Conservation (phyloP, 1,284 basidiomycete genomes). For the Violaceomyces palustris region DNA sequence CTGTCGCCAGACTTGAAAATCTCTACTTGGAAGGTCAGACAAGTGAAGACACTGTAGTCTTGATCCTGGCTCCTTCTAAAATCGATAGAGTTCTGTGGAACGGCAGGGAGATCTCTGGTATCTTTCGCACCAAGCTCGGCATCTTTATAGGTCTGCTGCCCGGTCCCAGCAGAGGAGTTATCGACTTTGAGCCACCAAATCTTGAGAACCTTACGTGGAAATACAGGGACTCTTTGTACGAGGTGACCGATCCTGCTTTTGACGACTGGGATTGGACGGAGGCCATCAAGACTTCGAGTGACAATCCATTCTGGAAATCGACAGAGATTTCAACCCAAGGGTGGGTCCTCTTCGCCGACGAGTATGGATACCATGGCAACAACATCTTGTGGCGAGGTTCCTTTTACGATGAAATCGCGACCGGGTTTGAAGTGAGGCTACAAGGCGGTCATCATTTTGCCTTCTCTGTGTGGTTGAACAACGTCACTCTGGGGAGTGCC, state of each 20-base stretch:
- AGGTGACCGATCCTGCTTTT: constrained; percentile 61
- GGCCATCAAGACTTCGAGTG: constrained; percentile 67
- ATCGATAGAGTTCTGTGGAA: no score
- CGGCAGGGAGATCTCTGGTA: no score
- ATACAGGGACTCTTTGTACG: constrained; percentile 67
- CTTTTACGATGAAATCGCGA: constrained; percentile 59
- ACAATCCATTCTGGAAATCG: constrained; percentile 59
- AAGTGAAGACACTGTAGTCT: no score
- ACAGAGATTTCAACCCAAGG: constrained; percentile 64
- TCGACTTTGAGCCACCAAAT: constrained; percentile 8
- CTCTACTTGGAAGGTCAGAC: no score
- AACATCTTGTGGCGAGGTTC: constrained; percentile 74
- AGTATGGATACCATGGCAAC: constrained; percentile 62
- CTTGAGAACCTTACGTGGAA: constrained; percentile 59
- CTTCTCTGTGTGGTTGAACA: constrained; percentile 73
- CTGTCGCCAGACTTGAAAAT: no score
- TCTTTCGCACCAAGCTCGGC: no score
- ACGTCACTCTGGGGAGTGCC: constrained; percentile 64
- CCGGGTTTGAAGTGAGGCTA: constrained; percentile 66
- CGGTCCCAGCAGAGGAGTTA: constrained; percentile 3
- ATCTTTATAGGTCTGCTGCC: no score
- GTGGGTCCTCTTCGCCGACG: constrained; percentile 57
- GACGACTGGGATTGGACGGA: constrained; percentile 57
- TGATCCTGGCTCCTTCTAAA: no score
- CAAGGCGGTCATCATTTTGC: constrained; percentile 73